Conservation (phyloP, 2,329 filamentous ascomycete genomes). For the Didymella exigua region DNA sequence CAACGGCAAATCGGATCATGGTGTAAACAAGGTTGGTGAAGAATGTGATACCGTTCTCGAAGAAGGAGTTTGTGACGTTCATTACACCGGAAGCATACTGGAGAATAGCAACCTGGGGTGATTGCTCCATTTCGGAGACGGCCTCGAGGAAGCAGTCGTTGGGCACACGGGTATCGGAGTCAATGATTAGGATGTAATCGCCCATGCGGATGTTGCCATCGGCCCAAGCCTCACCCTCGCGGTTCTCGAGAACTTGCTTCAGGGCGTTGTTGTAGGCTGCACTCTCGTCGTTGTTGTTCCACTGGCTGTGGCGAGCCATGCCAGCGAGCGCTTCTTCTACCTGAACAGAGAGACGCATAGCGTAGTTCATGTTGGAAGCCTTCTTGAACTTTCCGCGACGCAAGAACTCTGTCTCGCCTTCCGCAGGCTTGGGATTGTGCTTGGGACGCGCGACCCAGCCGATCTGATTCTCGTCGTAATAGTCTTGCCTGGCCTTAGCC, state of each 20-base stretch:
- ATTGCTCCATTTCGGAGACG: constrained; percentile 81
- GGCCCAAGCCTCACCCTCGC: constrained; percentile 73
- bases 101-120: constrained; percentile 77
- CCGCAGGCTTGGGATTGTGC: constrained; percentile 41
- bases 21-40: constrained; percentile 81
- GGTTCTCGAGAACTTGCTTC: constrained; percentile 66
- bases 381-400: constrained; percentile 49
- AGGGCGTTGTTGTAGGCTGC: constrained; percentile 49
- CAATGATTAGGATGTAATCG: constrained; percentile 77
- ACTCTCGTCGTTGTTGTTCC: constrained; percentile 44
- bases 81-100: constrained; percentile 74
- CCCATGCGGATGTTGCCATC: constrained; percentile 86
- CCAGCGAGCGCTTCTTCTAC: constrained; percentile 64
- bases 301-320: constrained; percentile 28
- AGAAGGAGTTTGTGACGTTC: constrained; percentile 74
- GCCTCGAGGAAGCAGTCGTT: constrained; percentile 78
- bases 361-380: constrained; percentile 78
- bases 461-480: constrained; percentile 58
- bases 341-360: constrained; percentile 64
- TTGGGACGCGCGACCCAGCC: constrained; percentile 57
- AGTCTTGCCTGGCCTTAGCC: constrained; percentile 53
- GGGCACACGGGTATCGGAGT: constrained; percentile 54
- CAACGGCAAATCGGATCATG: constrained; percentile 72
- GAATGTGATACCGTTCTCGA: constrained; percentile 78
- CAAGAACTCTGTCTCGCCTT: constrained; percentile 27